Conservation (phyloP, 1,139 yeast genomes). For the Scheffersomyces segobiensis region DNA sequence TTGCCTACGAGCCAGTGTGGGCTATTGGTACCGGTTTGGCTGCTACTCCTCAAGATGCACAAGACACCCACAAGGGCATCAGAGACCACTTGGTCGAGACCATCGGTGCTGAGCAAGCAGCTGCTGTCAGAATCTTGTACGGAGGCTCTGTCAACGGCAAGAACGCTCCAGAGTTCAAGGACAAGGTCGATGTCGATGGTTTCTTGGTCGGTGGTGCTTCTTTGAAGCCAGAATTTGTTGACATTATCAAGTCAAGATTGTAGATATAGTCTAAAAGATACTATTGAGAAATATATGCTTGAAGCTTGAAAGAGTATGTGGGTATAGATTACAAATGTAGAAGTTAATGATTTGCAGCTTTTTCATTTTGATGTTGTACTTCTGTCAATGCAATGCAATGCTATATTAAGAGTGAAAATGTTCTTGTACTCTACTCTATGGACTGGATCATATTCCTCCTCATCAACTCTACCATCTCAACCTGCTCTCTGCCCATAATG, state of each 20-base stretch:
- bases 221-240: conserved; percentile 95
- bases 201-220: conserved; percentile 99
- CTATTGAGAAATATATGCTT: not conserved
- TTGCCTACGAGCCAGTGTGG: conserved; percentile 99
- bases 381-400: too few relatives aligned
- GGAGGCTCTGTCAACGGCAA: conserved; percentile 99
- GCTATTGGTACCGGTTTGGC: conserved; percentile 99
- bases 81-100: conserved; percentile 78
- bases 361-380: not conserved
- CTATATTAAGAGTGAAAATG: too few relatives aligned
- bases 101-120: conserved; percentile 79
- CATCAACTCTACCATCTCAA: not conserved
- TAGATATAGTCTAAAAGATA: conserved; percentile 30
- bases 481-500: not conserved
- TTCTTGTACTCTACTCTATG: not conserved
- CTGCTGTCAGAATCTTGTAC: conserved; percentile 83
- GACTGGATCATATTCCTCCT: not conserved
- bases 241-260: conserved; percentile 89
- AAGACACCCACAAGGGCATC: conserved; percentile 87
- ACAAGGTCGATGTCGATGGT: conserved; percentile 93
- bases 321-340: not conserved
- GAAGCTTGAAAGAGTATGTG: not conserved
- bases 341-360: not conserved
- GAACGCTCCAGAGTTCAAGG: conserved; percentile 89
- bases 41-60: conserved; percentile 98